phyloP scores from a whole-genome alignment of 345 rosid genomes.

The Combretum micranthum region DNA sequence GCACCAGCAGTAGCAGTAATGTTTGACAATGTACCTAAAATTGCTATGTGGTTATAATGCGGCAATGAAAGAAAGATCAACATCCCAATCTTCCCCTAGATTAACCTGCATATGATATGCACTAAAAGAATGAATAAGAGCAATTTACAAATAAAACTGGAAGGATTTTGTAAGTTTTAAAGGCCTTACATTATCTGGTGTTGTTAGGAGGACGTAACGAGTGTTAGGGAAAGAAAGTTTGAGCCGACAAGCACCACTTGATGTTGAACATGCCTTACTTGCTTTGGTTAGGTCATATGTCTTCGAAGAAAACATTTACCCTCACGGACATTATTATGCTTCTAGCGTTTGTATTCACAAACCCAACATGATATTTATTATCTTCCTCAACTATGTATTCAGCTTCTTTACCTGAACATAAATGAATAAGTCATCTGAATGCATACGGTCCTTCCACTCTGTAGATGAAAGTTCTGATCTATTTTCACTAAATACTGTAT shows the following conservation, averaged over 20 bases:
- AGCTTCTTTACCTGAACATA: constrained; percentile 37
- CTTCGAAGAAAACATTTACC: constrained; percentile 44
- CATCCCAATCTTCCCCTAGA: constrained; percentile 26
- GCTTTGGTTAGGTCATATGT: constrained; percentile 44
- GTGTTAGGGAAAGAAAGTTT: constrained; percentile 35
- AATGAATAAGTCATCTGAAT: constrained; percentile 4
- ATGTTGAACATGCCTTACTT: constrained; percentile 32
- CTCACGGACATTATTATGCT: constrained; percentile 28
- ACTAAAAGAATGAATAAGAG: constrained; percentile 1
- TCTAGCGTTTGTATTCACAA: constrained; percentile 30
- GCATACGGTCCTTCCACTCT: background rate
- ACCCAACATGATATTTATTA: constrained; percentile 38
- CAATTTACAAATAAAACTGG: background rate
- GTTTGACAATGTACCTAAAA: constrained; percentile 32
- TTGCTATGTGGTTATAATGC: constrained; percentile 38
- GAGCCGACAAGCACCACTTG: constrained; percentile 40
- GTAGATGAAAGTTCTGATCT: too few relatives aligned
- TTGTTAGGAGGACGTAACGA: constrained; percentile 38
- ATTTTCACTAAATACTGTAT: too few relatives aligned
- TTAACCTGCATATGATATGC: constrained; percentile 32
- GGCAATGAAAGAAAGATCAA: constrained; percentile 47
- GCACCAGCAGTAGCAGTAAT: background rate
- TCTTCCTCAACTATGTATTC: constrained; percentile 42
- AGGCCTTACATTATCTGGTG: constrained; percentile 42
- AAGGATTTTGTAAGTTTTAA: background rate